Evolutionary conservation across 2,329 filamentous ascomycete species (phyloP), one percentile per base, ranked within the genome.

Genomic region (Purpureocillium takamizusanense): DNA sequence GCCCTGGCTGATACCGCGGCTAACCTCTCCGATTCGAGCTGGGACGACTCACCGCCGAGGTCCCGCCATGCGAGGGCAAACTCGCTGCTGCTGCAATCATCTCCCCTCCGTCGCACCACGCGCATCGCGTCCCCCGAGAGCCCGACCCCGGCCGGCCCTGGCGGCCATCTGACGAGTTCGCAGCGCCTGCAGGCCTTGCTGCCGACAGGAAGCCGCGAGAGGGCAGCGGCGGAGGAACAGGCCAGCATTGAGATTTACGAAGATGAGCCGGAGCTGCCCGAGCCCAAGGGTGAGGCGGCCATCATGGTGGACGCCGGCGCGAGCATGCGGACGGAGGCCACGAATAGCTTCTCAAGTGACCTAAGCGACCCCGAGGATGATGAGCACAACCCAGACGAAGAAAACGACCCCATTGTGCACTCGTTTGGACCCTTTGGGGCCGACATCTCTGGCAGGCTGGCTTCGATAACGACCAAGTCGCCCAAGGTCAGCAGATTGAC

Each of bases 401-500:
- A 97, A 62, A 95, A 95, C 46, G 92, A 97, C 50, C 89, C 89
- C 3, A 80, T 95, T 39, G 70, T 95, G 14, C 86, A 92, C 60
- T 95, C 89, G 0, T 95, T 95, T 49, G 89, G 88, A 13, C 87
- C 88, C 1, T 94, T 86, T 53, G 88, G 87, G 31, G 84, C 85
- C 38, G 86, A 95, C 55, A 71, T 95, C 29, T 78, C 90, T n/a
- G 77, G 78, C 44, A 81, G 86, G 18, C 74, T 95, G 58, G 84
- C 86, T 16, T 86, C 84, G 2, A 83, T 95, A 65, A 74, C 72
- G 36, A 74, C 85, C 4, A 69, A 67, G 35, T 86, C 85, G 7
- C 84, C 84, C 17, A 69, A 74, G 49, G 63, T 48, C 25, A 42
- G 50, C 39, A 50, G 51, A 31, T 25, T 25, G 21, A n/a, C n/a